Conservation (phyloP, 1,284 basidiomycete species). For the Ustilago curta region DNA sequence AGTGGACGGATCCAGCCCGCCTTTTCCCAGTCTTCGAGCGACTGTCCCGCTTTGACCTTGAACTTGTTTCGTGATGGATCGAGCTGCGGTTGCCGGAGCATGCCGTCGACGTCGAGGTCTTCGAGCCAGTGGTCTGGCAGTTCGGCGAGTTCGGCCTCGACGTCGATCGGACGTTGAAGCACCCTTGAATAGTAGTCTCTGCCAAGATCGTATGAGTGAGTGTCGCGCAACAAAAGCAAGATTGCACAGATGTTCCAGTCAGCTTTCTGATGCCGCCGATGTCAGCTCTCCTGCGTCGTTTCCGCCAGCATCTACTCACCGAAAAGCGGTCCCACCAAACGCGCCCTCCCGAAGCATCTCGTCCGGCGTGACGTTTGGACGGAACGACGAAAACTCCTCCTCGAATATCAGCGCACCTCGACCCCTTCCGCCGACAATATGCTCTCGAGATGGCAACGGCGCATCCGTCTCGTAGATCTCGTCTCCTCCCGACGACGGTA, state of each 20-base stretch:
- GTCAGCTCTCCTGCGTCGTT: neutral
- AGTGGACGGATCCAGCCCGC: slow-evolving; percentile 71
- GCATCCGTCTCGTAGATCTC: slow-evolving; percentile 32
- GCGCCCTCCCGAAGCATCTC: slow-evolving; percentile 71
- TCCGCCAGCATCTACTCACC: slow-evolving; percentile 48
- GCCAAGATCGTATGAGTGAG: neutral
- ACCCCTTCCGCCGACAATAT: slow-evolving; percentile 21
- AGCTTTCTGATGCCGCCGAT: neutral
- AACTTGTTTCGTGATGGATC: slow-evolving; percentile 70
- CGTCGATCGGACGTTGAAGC: slow-evolving; percentile 37
- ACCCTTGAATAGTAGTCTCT: slow-evolving; percentile 52
- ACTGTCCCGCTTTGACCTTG: slow-evolving; percentile 71
- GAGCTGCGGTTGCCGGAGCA: slow-evolving; percentile 54
- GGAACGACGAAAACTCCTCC: slow-evolving; percentile 69
- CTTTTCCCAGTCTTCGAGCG: slow-evolving; percentile 72
- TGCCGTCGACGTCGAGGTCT: slow-evolving; percentile 40
- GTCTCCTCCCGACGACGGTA: slow-evolving; percentile 27
- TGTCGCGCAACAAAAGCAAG: neutral
- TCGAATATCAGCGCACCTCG: slow-evolving; percentile 70
- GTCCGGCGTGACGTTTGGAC: slow-evolving; percentile 71
- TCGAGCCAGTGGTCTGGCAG: slow-evolving; percentile 55
- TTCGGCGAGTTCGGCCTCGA: slow-evolving; percentile 51
- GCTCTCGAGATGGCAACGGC: slow-evolving; percentile 34
- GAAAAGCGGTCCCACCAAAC: slow-evolving; percentile 71
- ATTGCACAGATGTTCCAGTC: neutral